phyloP scores from a whole-genome alignment of 208 protist species.

The Phytomonas sp. region DNA sequence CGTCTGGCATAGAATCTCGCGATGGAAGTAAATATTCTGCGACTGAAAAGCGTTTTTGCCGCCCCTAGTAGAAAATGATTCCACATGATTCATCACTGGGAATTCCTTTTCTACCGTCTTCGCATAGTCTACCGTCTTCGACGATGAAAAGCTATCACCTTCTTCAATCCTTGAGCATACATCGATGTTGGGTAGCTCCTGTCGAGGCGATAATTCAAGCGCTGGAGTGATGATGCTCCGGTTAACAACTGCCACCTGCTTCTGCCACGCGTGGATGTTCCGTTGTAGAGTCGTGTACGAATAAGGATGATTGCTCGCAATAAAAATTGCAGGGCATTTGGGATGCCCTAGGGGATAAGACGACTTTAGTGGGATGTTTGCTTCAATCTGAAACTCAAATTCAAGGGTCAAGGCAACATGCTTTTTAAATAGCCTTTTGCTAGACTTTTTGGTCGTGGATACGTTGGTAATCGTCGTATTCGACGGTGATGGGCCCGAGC shows the following conservation, averaged over 20 bases:
- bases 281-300: constrained; percentile 64
- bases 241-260: constrained; percentile 10
- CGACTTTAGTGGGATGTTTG: constrained; percentile 29
- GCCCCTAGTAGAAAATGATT: not conserved
- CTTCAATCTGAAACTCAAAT: constrained; percentile 73
- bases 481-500: not conserved
- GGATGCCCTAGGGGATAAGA: constrained; percentile 40
- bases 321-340: constrained; percentile 58
- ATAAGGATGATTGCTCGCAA: constrained; percentile 92
- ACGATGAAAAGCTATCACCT: not conserved
- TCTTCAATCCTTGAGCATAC: not conserved
- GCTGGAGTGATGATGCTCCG: not conserved
- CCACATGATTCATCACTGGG: not conserved
- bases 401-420: constrained; percentile 68
- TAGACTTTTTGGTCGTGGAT: constrained; percentile 1
- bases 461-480: not conserved
- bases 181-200: not conserved
- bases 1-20: constrained; percentile 78
- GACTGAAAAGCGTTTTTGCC: not conserved
- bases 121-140: not conserved
- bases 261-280: constrained; percentile 54
- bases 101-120: not conserved
- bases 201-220: not conserved
- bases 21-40: constrained; percentile 66
- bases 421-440: constrained; percentile 45